Conservation (phyloP, 2,329 filamentous ascomycete species). For the Nothophoma quercina region DNA sequence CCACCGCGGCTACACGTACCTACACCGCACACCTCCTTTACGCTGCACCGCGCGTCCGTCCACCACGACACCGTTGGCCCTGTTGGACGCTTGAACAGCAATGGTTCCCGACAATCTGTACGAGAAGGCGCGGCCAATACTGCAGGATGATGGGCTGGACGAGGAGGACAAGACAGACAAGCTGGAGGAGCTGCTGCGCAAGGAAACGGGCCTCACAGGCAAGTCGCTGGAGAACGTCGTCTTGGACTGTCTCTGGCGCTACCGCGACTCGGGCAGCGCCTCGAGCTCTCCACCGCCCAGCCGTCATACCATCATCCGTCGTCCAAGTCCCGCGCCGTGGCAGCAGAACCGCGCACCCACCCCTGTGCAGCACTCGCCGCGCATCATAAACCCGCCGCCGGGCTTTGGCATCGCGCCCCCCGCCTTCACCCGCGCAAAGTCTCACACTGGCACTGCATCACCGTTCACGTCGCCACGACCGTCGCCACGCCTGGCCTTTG, state of each 20-base stretch:
- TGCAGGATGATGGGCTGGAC: slow-evolving; percentile 81
- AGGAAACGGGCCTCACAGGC: slow-evolving; percentile 78
- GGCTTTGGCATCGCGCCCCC: slow-evolving; percentile 77
- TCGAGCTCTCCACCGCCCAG: slow-evolving; percentile 82
- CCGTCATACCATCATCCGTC: slow-evolving; percentile 87
- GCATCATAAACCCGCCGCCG: slow-evolving; percentile 80
- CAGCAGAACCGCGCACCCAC: slow-evolving; percentile 77
- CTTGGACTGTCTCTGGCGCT: slow-evolving; percentile 88
- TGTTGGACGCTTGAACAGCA: slow-evolving; percentile 34
- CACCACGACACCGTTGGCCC: slow-evolving; percentile 9
- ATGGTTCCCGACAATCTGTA: slow-evolving; percentile 96
- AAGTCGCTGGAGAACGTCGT: slow-evolving; percentile 86
- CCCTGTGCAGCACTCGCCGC: slow-evolving; percentile 81
- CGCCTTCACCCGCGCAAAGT: slow-evolving; percentile 78
- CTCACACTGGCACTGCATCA: slow-evolving; percentile 71
- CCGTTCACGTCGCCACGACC: slow-evolving; percentile 94
- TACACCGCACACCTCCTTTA: slow-evolving; percentile 4
- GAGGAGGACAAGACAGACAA: slow-evolving; percentile 96
- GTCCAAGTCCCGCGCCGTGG: slow-evolving; percentile 93
- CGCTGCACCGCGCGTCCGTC: slow-evolving; percentile 1
- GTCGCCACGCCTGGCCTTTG: slow-evolving; percentile 88
- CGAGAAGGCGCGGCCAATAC: slow-evolving; percentile 86
- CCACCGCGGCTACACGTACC: not conserved
- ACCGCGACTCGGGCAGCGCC: slow-evolving; percentile 68
- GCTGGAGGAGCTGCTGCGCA: slow-evolving; percentile 83